phyloP scores from a whole-genome alignment of 2,329 filamentous ascomycete species.

The Zymoseptoria ardabiliae region DNA sequence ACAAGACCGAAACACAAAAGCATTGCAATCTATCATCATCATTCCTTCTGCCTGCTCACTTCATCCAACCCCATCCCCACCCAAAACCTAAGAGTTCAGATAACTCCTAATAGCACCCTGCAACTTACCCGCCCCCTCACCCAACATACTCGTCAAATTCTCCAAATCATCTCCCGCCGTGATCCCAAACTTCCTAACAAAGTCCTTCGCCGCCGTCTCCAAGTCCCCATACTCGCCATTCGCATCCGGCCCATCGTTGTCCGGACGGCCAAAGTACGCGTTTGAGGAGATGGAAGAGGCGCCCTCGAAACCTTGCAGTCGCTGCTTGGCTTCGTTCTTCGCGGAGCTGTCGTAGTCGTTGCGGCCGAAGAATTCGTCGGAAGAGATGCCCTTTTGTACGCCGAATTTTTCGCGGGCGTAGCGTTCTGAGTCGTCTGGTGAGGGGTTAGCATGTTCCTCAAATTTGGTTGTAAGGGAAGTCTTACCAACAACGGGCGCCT shows the following conservation, averaged over 20 bases:
- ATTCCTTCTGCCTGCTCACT: background rate
- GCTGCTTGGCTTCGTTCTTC: conserved; percentile 76
- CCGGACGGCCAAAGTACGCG: conserved; percentile 90
- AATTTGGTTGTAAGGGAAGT: background rate
- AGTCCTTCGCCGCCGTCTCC: conserved; percentile 90
- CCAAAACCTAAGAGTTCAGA: conserved; percentile 17
- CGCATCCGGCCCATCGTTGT: conserved; percentile 58
- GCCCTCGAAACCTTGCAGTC: conserved; percentile 87
- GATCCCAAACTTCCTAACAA: conserved; percentile 88
- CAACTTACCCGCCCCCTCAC: conserved; percentile 75
- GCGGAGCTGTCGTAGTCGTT: conserved; percentile 73
- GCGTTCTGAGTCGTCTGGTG: conserved; percentile 62
- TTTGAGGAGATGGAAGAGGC: conserved; percentile 90
- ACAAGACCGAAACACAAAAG: background rate
- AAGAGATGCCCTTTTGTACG: conserved; percentile 88
- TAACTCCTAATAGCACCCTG: conserved; percentile 53
- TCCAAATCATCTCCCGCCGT: conserved; percentile 94
- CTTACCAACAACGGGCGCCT: conserved; percentile 59
- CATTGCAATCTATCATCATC: background rate
- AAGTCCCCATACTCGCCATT: conserved; percentile 69
- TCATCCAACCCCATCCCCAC: background rate
- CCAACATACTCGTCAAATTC: conserved; percentile 73
- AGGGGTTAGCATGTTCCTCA: background rate
- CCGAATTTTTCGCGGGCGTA: conserved; percentile 88
- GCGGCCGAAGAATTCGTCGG: conserved; percentile 96